phyloP scores from a whole-genome alignment of 352 stramenopile genomes.

The Pythium insidiosum region DNA sequence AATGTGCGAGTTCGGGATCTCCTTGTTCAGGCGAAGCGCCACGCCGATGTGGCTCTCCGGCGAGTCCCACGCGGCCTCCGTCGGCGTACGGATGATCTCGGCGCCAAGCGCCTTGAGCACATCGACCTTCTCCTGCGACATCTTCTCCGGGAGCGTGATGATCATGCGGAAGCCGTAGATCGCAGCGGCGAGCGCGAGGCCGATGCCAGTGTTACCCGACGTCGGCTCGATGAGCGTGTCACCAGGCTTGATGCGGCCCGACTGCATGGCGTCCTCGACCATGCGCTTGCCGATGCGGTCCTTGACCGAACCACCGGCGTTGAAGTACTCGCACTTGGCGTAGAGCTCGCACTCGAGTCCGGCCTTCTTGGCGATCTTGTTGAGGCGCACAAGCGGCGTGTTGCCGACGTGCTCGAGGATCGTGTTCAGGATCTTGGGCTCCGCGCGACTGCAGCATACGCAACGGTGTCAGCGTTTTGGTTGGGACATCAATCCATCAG shows the following conservation, averaged over 20 bases:
- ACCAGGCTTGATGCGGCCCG: constrained; percentile 80
- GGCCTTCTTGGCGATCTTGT: constrained; percentile 70
- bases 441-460: constrained; percentile 16
- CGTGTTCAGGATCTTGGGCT: constrained; percentile 88
- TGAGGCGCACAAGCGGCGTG: constrained; percentile 92
- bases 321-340: constrained; percentile 95
- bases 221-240: constrained; percentile 96
- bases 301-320: constrained; percentile 88
- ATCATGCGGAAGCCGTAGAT: constrained; percentile 96
- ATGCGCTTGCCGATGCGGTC: constrained; percentile 81
- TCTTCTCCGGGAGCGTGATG: constrained; percentile 93
- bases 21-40: constrained; percentile 87
- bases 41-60: constrained; percentile 94
- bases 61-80: constrained; percentile 93
- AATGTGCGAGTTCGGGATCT: constrained; percentile 95
- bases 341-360: constrained; percentile 86
- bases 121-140: constrained; percentile 96
- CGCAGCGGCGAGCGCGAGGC: constrained; percentile 93
- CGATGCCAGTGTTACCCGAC: constrained; percentile 96
- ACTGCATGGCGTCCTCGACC: constrained; percentile 85
- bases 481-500: background rate
- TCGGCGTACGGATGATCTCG: constrained; percentile 95
- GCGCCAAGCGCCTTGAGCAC: constrained; percentile 94
- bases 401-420: constrained; percentile 93
- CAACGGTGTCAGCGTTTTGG: too few relatives aligned